A percentile compares a stretch with the other conserved stretches of the same genome.
Evolutionary conservation across 352 stramenopile genomes (phyloP).

Genomic region (Globisporangium uncinulatum): DNA sequence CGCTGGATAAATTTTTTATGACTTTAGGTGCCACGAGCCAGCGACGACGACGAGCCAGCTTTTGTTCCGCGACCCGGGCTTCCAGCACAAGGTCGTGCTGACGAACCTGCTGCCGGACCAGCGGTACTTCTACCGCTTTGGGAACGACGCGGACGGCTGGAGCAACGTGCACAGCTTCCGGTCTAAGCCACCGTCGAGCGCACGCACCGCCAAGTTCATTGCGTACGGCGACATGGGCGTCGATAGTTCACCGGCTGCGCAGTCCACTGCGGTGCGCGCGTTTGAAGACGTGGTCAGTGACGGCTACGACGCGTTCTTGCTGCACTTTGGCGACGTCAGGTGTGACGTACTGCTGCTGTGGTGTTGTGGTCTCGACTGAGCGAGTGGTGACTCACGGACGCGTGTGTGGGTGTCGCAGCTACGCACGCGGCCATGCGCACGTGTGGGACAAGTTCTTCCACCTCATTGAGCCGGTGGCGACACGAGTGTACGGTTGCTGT

Average conservation of each 20-base stretch:
- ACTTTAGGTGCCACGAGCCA: conserved; percentile 22
- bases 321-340: conserved; percentile 79
- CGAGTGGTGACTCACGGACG: neutral
- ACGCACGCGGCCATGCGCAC: conserved; percentile 49
- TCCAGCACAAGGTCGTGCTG: conserved; percentile 78
- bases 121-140: conserved; percentile 77
- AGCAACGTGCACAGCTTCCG: conserved; percentile 27
- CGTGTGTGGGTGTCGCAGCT: conserved; percentile 22
- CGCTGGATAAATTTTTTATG: too few species aligned
- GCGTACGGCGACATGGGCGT: conserved; percentile 82
- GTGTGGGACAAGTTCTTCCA: conserved; percentile 78
- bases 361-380: neutral
- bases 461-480: conserved; percentile 61
- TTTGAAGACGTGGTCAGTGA: conserved; percentile 42
- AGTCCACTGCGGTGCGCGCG: conserved; percentile 51
- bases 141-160: conserved; percentile 56
- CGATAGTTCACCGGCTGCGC: conserved; percentile 38
- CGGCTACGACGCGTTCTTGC: conserved; percentile 64
- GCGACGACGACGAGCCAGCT: conserved; percentile 57
- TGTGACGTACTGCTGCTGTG: conserved; percentile 6
- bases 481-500: conserved; percentile 36
- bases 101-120: conserved; percentile 27
- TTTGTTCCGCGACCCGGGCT: conserved; percentile 71
- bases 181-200: conserved; percentile 16
- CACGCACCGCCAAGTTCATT: conserved; percentile 50